Evolutionary conservation across 768 basidiomycete species (phyloP).

Genomic region (Lactarius akahatsu): DNA sequence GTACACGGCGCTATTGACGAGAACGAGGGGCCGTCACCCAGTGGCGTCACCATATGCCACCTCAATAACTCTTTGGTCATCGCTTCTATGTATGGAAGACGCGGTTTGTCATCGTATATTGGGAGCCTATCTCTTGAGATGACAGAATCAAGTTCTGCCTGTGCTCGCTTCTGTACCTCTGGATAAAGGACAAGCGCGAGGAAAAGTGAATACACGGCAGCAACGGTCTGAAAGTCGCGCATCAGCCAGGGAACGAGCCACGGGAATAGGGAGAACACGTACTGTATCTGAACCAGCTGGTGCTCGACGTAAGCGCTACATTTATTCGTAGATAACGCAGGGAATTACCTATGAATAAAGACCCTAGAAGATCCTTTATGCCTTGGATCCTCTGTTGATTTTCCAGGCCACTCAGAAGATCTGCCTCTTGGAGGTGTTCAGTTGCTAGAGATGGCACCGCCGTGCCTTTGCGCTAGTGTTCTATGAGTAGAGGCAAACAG

Average conservation of each 20-base stretch:
- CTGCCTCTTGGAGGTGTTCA: not conserved
- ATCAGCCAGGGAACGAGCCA: not conserved
- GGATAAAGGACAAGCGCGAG: conserved; percentile 34
- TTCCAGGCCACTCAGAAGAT: not conserved
- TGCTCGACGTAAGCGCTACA: not conserved
- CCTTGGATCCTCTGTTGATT: too few relatives aligned
- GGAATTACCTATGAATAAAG: too few relatives aligned
- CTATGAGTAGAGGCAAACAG: not conserved
- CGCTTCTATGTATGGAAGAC: conserved; percentile 26
- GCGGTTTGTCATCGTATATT: not conserved
- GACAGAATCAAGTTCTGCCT: conserved; percentile 34
- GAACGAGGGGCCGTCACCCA: conserved; percentile 11
- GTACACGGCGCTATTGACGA: not conserved
- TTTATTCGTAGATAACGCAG: not conserved
- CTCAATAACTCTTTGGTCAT: conserved; percentile 31
- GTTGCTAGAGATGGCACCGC: not conserved
- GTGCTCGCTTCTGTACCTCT: conserved; percentile 28
- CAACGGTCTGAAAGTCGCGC: conserved; percentile 1
- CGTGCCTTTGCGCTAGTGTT: not conserved
- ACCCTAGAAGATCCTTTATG: too few relatives aligned
- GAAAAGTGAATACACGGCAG: conserved; percentile 31
- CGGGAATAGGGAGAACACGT: not conserved
- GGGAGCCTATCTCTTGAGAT: not conserved
- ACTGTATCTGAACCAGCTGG: not conserved
- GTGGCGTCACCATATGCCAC: conserved; percentile 28